phyloP scores from a whole-genome alignment of 768 basidiomycete genomes.

The Mycena galericulata region DNA sequence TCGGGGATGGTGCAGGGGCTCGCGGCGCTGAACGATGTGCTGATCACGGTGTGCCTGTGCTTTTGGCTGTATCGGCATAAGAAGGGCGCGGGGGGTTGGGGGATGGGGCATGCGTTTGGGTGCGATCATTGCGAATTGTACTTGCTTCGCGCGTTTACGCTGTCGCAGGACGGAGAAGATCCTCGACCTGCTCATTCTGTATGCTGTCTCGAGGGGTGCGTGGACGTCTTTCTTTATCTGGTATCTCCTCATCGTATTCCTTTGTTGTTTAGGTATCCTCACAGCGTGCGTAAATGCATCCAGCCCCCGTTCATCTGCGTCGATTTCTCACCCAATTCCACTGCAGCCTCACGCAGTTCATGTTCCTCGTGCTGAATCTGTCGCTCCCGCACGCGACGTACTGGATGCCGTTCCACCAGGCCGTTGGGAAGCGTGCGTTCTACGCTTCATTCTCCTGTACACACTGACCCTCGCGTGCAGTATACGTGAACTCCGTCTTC shows the following conservation, averaged over 20 bases:
- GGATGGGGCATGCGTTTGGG: conserved; percentile 14
- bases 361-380: conserved; percentile 27
- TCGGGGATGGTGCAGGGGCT: conserved; percentile 27
- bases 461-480: neutral
- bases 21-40: conserved; percentile 28
- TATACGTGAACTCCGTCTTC: conserved; percentile 32
- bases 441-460: neutral
- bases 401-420: conserved; percentile 31
- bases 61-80: conserved; percentile 23
- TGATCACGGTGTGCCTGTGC: conserved; percentile 28
- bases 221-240: neutral
- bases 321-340: neutral
- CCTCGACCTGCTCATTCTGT: conserved; percentile 29
- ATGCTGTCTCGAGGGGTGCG: conserved; percentile 27
- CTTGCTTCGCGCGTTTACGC: neutral
- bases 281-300: conserved; percentile 25
- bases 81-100: conserved; percentile 12
- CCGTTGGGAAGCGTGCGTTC: conserved; percentile 26
- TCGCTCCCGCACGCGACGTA: conserved; percentile 25
- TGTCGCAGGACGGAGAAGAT: conserved; percentile 18
- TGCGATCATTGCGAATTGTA: neutral
- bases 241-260: neutral
- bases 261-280: conserved; percentile 25
- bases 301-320: neutral
- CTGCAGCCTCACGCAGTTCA: conserved; percentile 25